A percentile compares a stretch with the other conserved stretches of the same genome.
Evolutionary conservation across 768 basidiomycete genomes (phyloP).

Genomic region (Boletus sp.): DNA sequence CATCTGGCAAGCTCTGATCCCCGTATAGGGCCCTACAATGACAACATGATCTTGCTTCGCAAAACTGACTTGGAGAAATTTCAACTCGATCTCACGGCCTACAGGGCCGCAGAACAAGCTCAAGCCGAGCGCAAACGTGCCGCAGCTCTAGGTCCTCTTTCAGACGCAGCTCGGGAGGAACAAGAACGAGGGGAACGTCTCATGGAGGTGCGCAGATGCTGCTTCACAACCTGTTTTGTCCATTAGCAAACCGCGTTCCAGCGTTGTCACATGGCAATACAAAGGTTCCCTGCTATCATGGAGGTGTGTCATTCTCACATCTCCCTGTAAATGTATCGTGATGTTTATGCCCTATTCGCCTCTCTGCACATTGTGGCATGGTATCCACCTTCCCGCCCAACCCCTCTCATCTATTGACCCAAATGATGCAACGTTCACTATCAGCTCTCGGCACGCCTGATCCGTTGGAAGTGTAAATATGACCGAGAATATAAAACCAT

Average conservation of each 20-base stretch:
- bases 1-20: not conserved
- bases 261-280: not conserved
- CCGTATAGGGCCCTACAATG: slow-evolving; percentile 19
- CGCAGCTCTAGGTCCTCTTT: not conserved
- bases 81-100: not conserved
- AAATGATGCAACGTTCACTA: not conserved
- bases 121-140: not conserved
- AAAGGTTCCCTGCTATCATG: slow-evolving; percentile 15
- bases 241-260: not conserved
- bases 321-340: not conserved
- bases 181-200: not conserved
- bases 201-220: slow-evolving; percentile 1
- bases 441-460: slow-evolving; percentile 25
- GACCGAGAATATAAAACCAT: not conserved
- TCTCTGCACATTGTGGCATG: not conserved
- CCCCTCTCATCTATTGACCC: not conserved
- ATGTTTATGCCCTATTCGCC: not conserved
- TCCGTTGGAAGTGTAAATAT: slow-evolving; percentile 28
- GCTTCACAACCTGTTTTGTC: not conserved
- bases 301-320: slow-evolving; percentile 7
- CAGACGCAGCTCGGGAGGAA: not conserved
- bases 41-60: slow-evolving; percentile 10
- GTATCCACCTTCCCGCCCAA: not conserved
- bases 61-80: slow-evolving; percentile 15
- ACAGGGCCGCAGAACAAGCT: not conserved